Percentiles rank a stretch among this genome's conserved stretches.
Conservation (phyloP, 306 rosid genomes). For the Rosa chinensis region DNA sequence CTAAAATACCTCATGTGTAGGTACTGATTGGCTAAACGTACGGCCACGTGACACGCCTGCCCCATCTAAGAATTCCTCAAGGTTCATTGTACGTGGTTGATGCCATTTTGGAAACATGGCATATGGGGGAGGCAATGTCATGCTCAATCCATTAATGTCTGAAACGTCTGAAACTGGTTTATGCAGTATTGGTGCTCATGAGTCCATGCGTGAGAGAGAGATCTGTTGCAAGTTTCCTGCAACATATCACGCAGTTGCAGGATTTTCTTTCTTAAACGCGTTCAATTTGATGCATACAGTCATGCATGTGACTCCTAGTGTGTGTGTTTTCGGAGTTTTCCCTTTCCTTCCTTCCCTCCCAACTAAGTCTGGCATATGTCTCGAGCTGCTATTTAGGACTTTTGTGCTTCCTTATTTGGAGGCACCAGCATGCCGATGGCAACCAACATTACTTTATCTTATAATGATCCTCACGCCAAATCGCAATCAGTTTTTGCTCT, state of each 20-base stretch:
- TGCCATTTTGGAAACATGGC: conserved; percentile 12
- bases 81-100: not conserved
- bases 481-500: not conserved
- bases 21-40: too few relatives aligned
- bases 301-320: not conserved
- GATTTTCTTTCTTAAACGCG: not conserved
- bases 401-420: conserved; percentile 7
- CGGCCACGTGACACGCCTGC: too few relatives aligned
- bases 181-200: not conserved
- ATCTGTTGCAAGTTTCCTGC: conserved; percentile 4
- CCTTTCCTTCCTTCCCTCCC: not conserved
- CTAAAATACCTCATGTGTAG: too few relatives aligned
- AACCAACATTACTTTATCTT: not conserved
- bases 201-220: not conserved
- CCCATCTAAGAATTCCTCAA: too few relatives aligned
- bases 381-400: conserved; percentile 22
- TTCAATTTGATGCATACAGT: not conserved
- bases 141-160: not conserved
- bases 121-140: not conserved
- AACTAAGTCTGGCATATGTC: not conserved
- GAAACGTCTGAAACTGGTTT: not conserved
- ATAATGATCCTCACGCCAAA: not conserved
- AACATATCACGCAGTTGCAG: not conserved
- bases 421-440: conserved; percentile 17
- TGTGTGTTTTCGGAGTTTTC: not conserved